These are phyloP conservation scores for Asterochloris sp. DNA, from an alignment of 139 green algal genomes.

Conservation along the genomic window DNA sequence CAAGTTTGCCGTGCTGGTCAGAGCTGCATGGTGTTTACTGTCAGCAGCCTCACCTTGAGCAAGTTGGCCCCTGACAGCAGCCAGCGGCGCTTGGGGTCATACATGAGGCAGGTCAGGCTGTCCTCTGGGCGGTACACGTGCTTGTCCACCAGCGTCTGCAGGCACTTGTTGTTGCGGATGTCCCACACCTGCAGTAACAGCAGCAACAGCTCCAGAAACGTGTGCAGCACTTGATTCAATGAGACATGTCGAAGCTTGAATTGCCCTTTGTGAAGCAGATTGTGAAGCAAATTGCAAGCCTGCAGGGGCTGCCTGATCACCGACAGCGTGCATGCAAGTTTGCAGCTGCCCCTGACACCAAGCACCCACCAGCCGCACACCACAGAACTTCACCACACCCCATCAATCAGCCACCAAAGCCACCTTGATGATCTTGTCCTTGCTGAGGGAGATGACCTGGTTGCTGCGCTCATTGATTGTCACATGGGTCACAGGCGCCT, in stretches of 20 bases:
- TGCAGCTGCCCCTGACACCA: not conserved
- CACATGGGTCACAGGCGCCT: slow-evolving; percentile 45
- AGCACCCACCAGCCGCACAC: no score
- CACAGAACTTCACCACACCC: not conserved
- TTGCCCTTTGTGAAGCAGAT: not conserved
- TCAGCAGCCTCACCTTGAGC: slow-evolving; percentile 16
- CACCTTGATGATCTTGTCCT: slow-evolving; percentile 66
- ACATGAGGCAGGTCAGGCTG: slow-evolving; percentile 39
- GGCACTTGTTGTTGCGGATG: slow-evolving; percentile 68
- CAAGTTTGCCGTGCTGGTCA: no score
- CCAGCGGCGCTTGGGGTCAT: slow-evolving; percentile 25
- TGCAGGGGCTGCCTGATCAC: not conserved
- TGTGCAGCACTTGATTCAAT: not conserved
- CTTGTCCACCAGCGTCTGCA: slow-evolving; percentile 63
- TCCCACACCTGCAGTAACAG: slow-evolving; percentile 58
- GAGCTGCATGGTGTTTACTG: no score
- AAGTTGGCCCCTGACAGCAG: slow-evolving; percentile 35
- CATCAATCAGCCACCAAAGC: not conserved
- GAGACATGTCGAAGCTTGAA: no score
- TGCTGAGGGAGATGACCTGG: slow-evolving; percentile 62
- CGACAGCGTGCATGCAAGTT: not conserved
- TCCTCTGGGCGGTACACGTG: slow-evolving; percentile 42
- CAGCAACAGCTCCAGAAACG: not conserved
- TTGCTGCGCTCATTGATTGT: slow-evolving; percentile 66
- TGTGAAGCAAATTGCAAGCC: not conserved